Evolutionary conservation across 1,284 basidiomycete species (phyloP).

Genomic region (Microbotryum violaceum): DNA sequence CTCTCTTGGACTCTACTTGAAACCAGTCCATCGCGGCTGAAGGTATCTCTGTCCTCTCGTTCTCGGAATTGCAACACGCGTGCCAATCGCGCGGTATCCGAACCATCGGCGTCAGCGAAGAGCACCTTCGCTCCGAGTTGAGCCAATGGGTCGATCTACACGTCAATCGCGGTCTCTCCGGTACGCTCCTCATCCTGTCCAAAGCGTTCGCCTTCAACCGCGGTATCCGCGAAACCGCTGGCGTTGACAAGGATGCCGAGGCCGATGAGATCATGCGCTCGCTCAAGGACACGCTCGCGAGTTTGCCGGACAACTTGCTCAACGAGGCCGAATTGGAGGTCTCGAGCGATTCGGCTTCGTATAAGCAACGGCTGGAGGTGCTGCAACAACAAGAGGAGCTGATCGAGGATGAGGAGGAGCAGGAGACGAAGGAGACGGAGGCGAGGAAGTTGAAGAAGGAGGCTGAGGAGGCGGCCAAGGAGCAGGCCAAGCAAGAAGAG

Average conservation of each 20-base stretch:
- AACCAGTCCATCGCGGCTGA: conserved; percentile 71
- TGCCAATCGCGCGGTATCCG: conserved; percentile 92
- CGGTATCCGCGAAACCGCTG: conserved; percentile 39
- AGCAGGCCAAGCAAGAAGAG: conserved; percentile 59
- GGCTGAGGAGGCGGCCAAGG: conserved; percentile 64
- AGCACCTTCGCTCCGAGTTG: conserved; percentile 70
- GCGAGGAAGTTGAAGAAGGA: conserved; percentile 71
- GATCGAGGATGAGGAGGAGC: conserved; percentile 97
- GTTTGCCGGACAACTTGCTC: conserved; percentile 90
- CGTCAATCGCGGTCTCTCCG: conserved; percentile 73
- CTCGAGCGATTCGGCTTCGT: conserved; percentile 82
- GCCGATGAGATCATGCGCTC: conserved; percentile 56
- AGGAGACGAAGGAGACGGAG: conserved; percentile 70
- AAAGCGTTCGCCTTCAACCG: conserved; percentile 91
- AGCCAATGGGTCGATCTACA: conserved; percentile 91
- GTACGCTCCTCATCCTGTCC: conserved; percentile 84
- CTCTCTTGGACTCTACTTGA: neutral
- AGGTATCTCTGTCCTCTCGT: conserved; percentile 83
- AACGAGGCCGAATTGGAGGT: conserved; percentile 96
- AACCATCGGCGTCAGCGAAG: conserved; percentile 49
- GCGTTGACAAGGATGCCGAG: conserved; percentile 46
- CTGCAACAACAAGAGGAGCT: conserved; percentile 97
- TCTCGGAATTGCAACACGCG: conserved; percentile 80
- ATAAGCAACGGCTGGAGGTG: conserved; percentile 97
- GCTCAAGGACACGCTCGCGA: conserved; percentile 83